These are phyloP conservation scores for Tetraselmis striata DNA, from an alignment of 139 green algal genomes.

Conservation along the genomic window DNA sequence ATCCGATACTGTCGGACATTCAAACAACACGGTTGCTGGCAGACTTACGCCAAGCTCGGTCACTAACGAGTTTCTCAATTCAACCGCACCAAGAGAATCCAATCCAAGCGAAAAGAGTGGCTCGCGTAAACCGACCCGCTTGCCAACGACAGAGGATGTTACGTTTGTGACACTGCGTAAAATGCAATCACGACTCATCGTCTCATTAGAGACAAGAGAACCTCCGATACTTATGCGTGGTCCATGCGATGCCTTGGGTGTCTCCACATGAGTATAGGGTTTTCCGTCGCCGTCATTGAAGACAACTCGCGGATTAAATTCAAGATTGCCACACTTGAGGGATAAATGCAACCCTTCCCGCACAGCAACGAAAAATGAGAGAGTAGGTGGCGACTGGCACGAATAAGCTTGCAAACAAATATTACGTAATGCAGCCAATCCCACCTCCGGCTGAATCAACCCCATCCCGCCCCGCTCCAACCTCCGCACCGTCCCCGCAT, in stretches of 20 bases:
- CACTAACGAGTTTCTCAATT: neutral
- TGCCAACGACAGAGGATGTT: neutral
- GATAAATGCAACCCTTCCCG: too few species aligned
- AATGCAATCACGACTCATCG: neutral
- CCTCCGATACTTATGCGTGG: too few species aligned
- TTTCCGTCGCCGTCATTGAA: neutral
- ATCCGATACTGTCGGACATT: neutral
- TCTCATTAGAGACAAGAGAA: too few species aligned
- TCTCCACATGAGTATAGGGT: too few species aligned
- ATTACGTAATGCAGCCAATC: neutral
- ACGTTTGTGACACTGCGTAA: neutral
- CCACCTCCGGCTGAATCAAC: conserved; percentile 12
- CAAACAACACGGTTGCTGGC: neutral
- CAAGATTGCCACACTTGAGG: neutral
- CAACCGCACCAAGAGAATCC: neutral
- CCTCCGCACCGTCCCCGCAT: conserved; percentile 44
- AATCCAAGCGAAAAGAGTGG: neutral
- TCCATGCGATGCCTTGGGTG: too few species aligned
- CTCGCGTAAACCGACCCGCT: neutral
- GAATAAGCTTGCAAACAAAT: neutral
- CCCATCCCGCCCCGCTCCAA: conserved; percentile 67
- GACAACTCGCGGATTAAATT: neutral
- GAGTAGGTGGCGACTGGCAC: neutral
- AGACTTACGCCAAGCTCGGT: neutral
- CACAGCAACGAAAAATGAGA: too few species aligned